phyloP scores from a whole-genome alignment of 139 green algal genomes.

The Coelastrella sp. region DNA sequence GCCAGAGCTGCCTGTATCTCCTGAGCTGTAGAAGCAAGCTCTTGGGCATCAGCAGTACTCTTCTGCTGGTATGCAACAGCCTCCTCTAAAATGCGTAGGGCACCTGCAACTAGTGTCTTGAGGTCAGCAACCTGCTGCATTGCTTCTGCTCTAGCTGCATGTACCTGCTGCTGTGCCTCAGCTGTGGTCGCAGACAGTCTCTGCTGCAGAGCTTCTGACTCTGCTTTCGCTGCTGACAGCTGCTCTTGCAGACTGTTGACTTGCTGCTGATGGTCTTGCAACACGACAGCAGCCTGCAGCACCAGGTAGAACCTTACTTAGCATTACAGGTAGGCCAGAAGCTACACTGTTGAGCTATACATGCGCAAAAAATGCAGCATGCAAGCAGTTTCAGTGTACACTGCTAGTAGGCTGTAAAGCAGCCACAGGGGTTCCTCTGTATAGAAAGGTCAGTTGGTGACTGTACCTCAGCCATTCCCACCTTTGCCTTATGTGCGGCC shows the following conservation, averaged over 20 bases:
- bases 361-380: too few relatives aligned
- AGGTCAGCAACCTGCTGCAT: neutral
- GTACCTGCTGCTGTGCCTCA: neutral
- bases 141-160: neutral
- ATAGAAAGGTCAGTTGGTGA: too few relatives aligned
- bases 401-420: too few relatives aligned
- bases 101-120: neutral
- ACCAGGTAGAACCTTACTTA: neutral
- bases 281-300: neutral
- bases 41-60: neutral
- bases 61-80: conserved; percentile 12
- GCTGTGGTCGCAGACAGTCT: neutral
- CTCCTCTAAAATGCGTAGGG: conserved; percentile 1
- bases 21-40: neutral
- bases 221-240: neutral
- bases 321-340: too few relatives aligned
- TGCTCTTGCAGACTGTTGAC: neutral
- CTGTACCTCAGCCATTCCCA: neutral
- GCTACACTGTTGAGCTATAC: too few relatives aligned
- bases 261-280: conserved; percentile 3
- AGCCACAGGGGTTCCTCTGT: too few relatives aligned
- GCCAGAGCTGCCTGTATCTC: neutral
- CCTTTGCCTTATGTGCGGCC: neutral
- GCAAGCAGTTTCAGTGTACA: too few relatives aligned
- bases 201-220: neutral